phyloP scores from a whole-genome alignment of 257 asterid genomes.

The Capsicum chinense region DNA sequence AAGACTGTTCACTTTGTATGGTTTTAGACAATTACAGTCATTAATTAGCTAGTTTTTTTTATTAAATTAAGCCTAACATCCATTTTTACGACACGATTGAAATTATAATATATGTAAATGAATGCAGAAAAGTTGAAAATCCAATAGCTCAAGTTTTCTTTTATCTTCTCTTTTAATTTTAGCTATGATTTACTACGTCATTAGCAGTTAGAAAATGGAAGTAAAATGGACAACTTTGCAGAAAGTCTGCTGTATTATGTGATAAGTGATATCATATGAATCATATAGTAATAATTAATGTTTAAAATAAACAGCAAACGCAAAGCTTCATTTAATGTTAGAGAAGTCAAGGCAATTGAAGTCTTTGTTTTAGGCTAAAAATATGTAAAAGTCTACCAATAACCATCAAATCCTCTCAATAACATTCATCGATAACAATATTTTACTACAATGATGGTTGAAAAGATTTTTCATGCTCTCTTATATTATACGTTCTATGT shows the following conservation, averaged over 20 bases:
- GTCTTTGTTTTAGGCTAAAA: neutral
- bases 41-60: too few relatives aligned
- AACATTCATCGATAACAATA: too few relatives aligned
- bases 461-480: too few relatives aligned
- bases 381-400: neutral
- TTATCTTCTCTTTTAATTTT: neutral
- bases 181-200: neutral
- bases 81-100: neutral
- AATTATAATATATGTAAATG: neutral
- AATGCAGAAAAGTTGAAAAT: neutral
- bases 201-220: neutral
- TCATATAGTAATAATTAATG: neutral
- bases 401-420: too few relatives aligned
- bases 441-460: too few relatives aligned
- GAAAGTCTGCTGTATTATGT: neutral
- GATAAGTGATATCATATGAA: neutral
- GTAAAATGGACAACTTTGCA: neutral
- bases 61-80: too few relatives aligned
- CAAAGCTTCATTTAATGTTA: neutral
- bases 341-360: neutral
- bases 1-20: too few relatives aligned
- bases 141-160: neutral
- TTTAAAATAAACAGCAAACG: neutral
- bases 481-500: too few relatives aligned
- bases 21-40: too few relatives aligned